Evolutionary conservation across 129 eudicot genomes (phyloP), one percentile per base, ranked within the genome.

Genomic region (Dittrichia graveolens): DNA sequence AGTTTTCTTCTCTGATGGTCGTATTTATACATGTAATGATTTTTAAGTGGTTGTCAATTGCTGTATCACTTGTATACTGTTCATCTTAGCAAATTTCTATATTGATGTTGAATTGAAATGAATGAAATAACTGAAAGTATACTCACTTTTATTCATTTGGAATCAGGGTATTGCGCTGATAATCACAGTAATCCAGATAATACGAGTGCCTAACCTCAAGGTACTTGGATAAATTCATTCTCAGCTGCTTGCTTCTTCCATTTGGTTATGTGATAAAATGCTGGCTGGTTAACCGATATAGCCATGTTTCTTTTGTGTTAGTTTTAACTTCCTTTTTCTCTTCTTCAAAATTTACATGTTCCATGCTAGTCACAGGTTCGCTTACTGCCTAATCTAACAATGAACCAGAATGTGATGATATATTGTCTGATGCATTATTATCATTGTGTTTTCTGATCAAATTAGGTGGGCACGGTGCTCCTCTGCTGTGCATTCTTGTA

Each of bases 121-220:
- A 64, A 65, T 42, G 46, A 65, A 65, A 34, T 56, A 24, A 37
- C 66, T 15, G 45, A n/a, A 47, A 67, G 58, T 61, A 39, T 47
- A 38, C 44, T 69, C 60, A 16, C 39, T 8, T 85, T 71, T 67
- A 39, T 59, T 72, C 24, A 11, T 75, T 73, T 73, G 63, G 15
- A 74, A 66, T 71, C 91, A 95, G 99, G 99, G 99, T 48, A 95
- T 95, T 66, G 91, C 99, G 12, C 83, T 95, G 87, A 95, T 95
- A 69, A 85, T 91, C 69, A 90, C 99, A 34, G 99, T 95, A 74
- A 93, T 95, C 74, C 99, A 95, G 91, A 88, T 95, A 34, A 76
- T 95, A 18, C 94, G 96, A 50, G 90, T 95, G 66, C 99, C 99
- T 53, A 95, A 95, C 80, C 94, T 95, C 63, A 91, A 95, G 99